Evolutionary conservation across 2,329 filamentous ascomycete genomes (phyloP).

Genomic region (Ramularia endophylla): DNA sequence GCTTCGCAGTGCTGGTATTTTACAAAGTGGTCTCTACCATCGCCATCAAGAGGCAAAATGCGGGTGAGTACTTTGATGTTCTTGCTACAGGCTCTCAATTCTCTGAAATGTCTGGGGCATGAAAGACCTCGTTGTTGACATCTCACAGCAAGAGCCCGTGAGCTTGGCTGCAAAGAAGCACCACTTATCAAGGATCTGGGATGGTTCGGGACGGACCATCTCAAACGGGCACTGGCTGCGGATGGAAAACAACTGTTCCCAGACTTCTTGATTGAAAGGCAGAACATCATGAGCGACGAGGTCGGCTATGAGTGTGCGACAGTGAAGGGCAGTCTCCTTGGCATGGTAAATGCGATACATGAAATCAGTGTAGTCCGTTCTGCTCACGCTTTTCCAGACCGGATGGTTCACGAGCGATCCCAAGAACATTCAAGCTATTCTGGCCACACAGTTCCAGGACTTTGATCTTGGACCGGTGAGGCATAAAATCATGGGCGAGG

Average conservation of each 20-base stretch:
- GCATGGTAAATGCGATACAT: background rate
- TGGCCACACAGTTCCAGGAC: constrained; percentile 29
- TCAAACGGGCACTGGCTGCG: constrained; percentile 24
- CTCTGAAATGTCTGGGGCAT: too few relatives aligned
- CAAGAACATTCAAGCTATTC: constrained; percentile 32
- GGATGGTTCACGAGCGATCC: constrained; percentile 28
- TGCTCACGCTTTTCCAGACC: constrained; percentile 7
- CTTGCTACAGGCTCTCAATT: background rate
- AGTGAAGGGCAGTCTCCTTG: constrained; percentile 21
- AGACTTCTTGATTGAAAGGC: constrained; percentile 24
- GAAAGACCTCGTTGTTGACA: too few relatives aligned
- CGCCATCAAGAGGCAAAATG: constrained; percentile 13
- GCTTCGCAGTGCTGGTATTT: constrained; percentile 16
- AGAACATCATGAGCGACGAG: constrained; percentile 19
- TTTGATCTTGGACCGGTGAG: constrained; percentile 27
- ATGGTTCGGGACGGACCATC: constrained; percentile 24
- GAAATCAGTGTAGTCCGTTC: too few relatives aligned
- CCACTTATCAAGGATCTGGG: constrained; percentile 20
- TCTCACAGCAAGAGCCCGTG: constrained; percentile 16
- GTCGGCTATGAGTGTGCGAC: constrained; percentile 24
- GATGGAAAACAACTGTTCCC: constrained; percentile 26
- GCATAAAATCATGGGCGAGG: constrained; percentile 24
- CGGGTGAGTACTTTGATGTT: constrained; percentile 5
- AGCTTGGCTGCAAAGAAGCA: constrained; percentile 22
- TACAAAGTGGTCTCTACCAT: constrained; percentile 21